These are phyloP conservation scores for Starmera stellimalicola DNA, from an alignment of 1,139 yeast species.

Conservation along the genomic window DNA sequence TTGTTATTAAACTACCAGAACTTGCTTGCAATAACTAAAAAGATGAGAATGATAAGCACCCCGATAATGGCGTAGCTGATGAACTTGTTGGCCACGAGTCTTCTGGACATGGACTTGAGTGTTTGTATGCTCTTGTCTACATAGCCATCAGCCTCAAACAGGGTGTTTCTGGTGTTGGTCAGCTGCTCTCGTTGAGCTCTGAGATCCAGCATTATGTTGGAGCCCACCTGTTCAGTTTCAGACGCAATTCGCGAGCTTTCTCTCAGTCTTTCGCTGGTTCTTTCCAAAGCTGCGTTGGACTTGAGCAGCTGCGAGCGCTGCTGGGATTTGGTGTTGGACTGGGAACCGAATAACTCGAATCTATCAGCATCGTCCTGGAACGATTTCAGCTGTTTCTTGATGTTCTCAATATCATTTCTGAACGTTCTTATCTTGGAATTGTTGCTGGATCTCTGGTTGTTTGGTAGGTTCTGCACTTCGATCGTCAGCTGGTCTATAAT, in stretches of 20 bases:
- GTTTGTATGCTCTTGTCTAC: conserved; percentile 88
- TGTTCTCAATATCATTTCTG: conserved; percentile 48
- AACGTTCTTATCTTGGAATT: conserved; percentile 67
- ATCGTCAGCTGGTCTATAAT: conserved; percentile 71
- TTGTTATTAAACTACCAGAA: conserved; percentile 39
- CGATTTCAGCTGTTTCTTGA: conserved; percentile 42
- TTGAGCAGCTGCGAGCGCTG: conserved; percentile 78
- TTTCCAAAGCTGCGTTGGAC: conserved; percentile 73
- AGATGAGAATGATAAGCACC: conserved; percentile 71
- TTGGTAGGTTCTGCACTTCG: conserved; percentile 75
- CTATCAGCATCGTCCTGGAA: conserved; percentile 57
- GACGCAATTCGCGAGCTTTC: conserved; percentile 87
- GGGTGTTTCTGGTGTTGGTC: conserved; percentile 69
- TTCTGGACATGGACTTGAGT: conserved; percentile 81
- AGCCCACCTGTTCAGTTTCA: conserved; percentile 89
- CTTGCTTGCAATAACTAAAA: conserved; percentile 80
- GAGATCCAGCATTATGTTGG: conserved; percentile 80
- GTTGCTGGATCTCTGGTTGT: conserved; percentile 54
- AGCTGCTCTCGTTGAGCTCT: conserved; percentile 93
- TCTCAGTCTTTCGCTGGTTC: conserved; percentile 72
- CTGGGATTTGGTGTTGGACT: conserved; percentile 41
- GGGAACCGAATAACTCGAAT: conserved; percentile 42
- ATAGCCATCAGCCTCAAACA: conserved; percentile 85
- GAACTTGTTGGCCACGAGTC: conserved; percentile 90
- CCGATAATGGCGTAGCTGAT: conserved; percentile 94